Conservation (phyloP, 2,329 filamentous ascomycete genomes). For the Diaporthe sp. region DNA sequence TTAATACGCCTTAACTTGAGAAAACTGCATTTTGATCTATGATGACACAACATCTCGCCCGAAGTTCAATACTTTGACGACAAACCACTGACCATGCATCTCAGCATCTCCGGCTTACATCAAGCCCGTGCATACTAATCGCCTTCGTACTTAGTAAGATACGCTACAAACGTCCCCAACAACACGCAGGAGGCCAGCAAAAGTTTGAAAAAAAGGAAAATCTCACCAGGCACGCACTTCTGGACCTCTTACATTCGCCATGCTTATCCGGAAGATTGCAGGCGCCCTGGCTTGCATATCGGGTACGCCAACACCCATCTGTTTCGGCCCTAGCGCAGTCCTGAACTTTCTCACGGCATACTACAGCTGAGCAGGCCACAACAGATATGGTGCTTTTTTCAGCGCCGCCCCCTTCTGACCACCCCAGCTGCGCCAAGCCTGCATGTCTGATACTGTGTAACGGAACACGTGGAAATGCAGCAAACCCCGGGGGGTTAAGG, state of each 20-base stretch:
- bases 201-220: background rate
- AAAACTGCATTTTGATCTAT: too few relatives aligned
- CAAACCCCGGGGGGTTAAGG: constrained; percentile 2
- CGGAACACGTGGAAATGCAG: constrained; percentile 24
- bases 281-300: background rate
- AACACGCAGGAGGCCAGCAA: background rate
- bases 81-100: background rate
- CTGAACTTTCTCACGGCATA: background rate
- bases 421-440: constrained; percentile 20
- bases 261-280: constrained; percentile 27
- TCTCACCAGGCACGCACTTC: background rate
- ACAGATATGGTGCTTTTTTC: constrained; percentile 1
- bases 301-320: background rate
- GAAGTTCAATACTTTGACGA: too few relatives aligned
- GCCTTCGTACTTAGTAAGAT: background rate
- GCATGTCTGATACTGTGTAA: constrained; percentile 30
- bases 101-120: background rate
- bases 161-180: background rate
- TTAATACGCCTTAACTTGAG: too few relatives aligned
- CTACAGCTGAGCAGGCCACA: background rate
- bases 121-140: background rate
- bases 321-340: constrained; percentile 7
- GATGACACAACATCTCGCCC: too few relatives aligned
- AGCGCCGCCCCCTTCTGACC: constrained; percentile 3
- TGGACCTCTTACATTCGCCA: background rate